Evolutionary conservation across 2,329 filamentous ascomycete species (phyloP).

Genomic region (Calonectria naviculata): DNA sequence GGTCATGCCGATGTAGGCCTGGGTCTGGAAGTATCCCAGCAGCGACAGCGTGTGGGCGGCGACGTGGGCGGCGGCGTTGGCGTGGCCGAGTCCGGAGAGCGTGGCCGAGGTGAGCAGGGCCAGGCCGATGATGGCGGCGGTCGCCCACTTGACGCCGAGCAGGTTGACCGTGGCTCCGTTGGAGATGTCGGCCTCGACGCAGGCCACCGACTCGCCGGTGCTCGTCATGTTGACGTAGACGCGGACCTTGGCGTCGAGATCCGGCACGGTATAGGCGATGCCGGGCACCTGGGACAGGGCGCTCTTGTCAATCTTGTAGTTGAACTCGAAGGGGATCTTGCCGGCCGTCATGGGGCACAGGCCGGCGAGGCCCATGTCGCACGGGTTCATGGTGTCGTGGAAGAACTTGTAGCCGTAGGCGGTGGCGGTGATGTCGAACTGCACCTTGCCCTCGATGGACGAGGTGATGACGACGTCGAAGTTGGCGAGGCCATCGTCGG

Average conservation of each 20-base stretch:
- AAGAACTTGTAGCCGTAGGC: conserved; percentile 86
- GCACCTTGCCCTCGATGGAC: conserved; percentile 82
- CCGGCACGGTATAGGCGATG: conserved; percentile 90
- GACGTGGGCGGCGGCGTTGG: conserved; percentile 93
- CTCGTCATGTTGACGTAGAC: conserved; percentile 81
- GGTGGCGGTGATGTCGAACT: conserved; percentile 78
- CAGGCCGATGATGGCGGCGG: conserved; percentile 86
- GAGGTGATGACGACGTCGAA: conserved; percentile 85
- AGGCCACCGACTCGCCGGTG: conserved; percentile 75
- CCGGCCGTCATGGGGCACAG: conserved; percentile 93
- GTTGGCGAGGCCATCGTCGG: conserved; percentile 75
- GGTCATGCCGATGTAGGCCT: conserved; percentile 89
- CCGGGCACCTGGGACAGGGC: conserved; percentile 76
- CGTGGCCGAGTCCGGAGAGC: conserved; percentile 89
- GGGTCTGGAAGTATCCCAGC: conserved; percentile 92
- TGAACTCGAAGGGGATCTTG: conserved; percentile 79
- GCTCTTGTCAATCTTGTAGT: conserved; percentile 65
- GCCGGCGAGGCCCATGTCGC: conserved; percentile 73
- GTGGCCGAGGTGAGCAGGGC: conserved; percentile 87
- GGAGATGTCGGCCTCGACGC: conserved; percentile 86
- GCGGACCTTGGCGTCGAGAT: conserved; percentile 87
- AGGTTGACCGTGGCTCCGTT: conserved; percentile 94
- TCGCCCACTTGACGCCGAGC: conserved; percentile 87
- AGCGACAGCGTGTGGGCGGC: conserved; percentile 92
- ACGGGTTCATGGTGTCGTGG: conserved; percentile 78